Conservation (phyloP, 805 yeast species). For the Lachancea lanzarotensis region DNA sequence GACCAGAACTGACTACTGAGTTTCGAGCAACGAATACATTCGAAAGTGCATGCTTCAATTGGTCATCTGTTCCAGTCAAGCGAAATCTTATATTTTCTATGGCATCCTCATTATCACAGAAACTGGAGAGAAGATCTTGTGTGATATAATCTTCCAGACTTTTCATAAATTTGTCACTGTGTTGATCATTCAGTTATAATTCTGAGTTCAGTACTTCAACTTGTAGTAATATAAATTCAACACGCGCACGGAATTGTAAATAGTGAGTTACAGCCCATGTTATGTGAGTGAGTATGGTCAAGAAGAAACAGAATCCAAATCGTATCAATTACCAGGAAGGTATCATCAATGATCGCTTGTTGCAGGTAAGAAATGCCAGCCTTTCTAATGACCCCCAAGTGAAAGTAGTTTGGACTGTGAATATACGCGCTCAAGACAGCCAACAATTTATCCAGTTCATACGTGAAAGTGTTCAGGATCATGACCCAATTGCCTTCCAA, state of each 20-base stretch:
- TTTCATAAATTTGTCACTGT: constrained; percentile 3
- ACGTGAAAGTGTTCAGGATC: constrained; percentile 17
- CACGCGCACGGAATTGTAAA: too few relatives aligned
- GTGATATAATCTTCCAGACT: constrained; percentile 4
- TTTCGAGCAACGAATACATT: constrained; percentile 9
- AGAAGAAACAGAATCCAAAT: constrained; percentile 30
- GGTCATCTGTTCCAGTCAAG: background rate
- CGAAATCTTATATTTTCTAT: background rate
- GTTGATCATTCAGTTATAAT: background rate
- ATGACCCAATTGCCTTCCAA: constrained; percentile 26
- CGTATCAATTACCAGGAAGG: constrained; percentile 43
- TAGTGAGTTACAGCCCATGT: too few relatives aligned
- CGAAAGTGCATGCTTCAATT: background rate
- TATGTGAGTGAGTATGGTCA: constrained; percentile 31
- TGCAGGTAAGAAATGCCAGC: constrained; percentile 36
- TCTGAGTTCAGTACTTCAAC: too few relatives aligned
- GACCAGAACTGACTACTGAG: constrained; percentile 5
- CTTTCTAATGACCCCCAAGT: constrained; percentile 17
- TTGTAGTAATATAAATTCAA: too few relatives aligned
- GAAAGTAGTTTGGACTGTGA: constrained; percentile 44
- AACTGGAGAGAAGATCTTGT: constrained; percentile 2
- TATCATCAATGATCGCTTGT: constrained; percentile 38
- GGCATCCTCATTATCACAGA: background rate
- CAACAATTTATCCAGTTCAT: constrained; percentile 19
- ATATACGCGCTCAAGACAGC: constrained; percentile 36